phyloP scores from a whole-genome alignment of 257 asterid species.

The Sherardia arvensis region DNA sequence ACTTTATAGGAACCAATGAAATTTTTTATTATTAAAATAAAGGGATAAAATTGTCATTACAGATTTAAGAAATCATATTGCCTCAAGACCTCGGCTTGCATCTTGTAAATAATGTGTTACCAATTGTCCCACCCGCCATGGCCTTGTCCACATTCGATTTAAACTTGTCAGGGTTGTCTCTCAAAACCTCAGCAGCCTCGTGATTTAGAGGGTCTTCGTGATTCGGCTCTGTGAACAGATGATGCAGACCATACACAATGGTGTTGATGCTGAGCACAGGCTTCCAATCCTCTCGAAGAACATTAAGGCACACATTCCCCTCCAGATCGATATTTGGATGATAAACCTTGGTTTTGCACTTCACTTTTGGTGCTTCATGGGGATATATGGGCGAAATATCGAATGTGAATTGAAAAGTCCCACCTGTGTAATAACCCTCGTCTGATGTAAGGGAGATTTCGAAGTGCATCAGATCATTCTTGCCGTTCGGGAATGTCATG shows the following conservation, averaged over 20 bases:
- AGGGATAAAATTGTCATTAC: too few species aligned
- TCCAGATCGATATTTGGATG: conserved; percentile 92
- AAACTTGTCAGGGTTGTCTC: conserved; percentile 31
- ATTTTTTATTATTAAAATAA: too few species aligned
- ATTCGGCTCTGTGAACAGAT: conserved; percentile 70
- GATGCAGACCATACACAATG: conserved; percentile 30
- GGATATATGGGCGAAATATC: conserved; percentile 27
- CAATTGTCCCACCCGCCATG: conserved; percentile 33
- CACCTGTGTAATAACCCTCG: conserved; percentile 28
- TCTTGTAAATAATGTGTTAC: conserved; percentile 20
- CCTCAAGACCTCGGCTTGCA: too few species aligned
- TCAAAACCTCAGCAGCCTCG: conserved; percentile 29
- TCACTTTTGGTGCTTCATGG: conserved; percentile 30
- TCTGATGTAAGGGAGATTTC: conserved; percentile 28
- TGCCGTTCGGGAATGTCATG: conserved; percentile 27
- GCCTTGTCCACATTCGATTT: conserved; percentile 37
- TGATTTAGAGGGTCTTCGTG: conserved; percentile 34
- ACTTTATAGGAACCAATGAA: too few species aligned
- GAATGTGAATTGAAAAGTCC: conserved; percentile 23
- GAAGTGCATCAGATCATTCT: conserved; percentile 30
- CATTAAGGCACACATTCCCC: conserved; percentile 77
- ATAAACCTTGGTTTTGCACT: conserved; percentile 52
- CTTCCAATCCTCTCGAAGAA: conserved; percentile 41
- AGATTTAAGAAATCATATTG: too few species aligned
- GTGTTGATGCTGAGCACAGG: conserved; percentile 39